Percentiles rank a stretch among this genome's conserved stretches.
Evolutionary conservation across 805 yeast species (phyloP).

Genomic region (Saccharomycopsis fermentans): DNA sequence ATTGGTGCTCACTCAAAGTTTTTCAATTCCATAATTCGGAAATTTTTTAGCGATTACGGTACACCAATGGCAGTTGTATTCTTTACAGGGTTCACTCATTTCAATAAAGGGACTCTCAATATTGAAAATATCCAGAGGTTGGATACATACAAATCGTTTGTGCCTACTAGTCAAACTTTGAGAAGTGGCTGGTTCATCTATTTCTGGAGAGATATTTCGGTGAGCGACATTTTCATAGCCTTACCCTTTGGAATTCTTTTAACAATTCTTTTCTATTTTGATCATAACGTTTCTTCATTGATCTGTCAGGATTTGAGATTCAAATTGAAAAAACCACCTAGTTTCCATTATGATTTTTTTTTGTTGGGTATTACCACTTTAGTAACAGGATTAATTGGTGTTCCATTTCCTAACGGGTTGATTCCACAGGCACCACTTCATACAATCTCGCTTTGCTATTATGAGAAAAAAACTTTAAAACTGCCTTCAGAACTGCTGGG

Average conservation of each 20-base stretch:
- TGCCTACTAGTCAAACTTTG: conserved; percentile 51
- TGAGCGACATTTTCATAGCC: conserved; percentile 76
- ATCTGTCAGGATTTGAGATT: conserved; percentile 83
- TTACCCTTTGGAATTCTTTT: conserved; percentile 84
- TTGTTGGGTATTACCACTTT: conserved; percentile 82
- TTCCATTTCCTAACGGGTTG: conserved; percentile 94
- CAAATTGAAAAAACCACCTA: conserved; percentile 75
- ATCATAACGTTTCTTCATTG: conserved; percentile 87
- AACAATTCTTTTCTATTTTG: conserved; percentile 82
- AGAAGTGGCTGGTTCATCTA: conserved; percentile 68
- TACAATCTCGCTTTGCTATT: conserved; percentile 63
- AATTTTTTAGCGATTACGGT: conserved; percentile 75
- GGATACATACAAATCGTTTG: conserved; percentile 63
- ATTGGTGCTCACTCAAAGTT: conserved; percentile 36
- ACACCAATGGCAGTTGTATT: conserved; percentile 77
- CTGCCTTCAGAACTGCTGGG: neutral
- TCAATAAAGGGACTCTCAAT: conserved; percentile 28
- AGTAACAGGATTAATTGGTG: conserved; percentile 73
- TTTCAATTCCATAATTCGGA: conserved; percentile 50
- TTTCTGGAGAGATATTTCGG: conserved; percentile 59
- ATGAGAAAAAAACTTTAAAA: conserved; percentile 28
- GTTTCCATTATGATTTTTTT: conserved; percentile 89
- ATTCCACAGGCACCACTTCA: conserved; percentile 97
- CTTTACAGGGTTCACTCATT: conserved; percentile 88
- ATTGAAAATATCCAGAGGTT: conserved; percentile 47